Percentiles rank a stretch among this genome's conserved stretches.
Conservation (phyloP, 305 asterid genomes). For the Fraxinus angustifolia region DNA sequence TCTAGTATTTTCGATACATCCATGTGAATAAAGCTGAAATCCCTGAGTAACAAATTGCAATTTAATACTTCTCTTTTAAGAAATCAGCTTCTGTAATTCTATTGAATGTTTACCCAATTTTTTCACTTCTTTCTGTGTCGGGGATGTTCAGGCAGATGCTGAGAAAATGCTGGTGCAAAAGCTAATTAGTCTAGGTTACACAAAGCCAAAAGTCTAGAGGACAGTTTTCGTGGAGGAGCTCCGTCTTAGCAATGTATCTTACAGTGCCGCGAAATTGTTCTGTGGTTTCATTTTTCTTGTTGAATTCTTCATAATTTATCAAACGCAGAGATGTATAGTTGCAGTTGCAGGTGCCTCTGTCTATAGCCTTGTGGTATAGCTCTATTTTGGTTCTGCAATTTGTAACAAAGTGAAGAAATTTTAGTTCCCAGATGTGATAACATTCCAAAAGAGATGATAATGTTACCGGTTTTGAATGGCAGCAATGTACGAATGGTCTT, state of each 20-base stretch:
- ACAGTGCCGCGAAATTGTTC: background rate
- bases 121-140: background rate
- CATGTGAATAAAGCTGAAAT: background rate
- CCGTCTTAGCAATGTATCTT: background rate
- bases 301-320: background rate
- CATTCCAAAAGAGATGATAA: background rate
- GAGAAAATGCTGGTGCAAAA: conserved; percentile 71
- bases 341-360: background rate
- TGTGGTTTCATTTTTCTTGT: background rate
- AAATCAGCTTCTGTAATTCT: background rate
- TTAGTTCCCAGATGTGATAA: background rate
- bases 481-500: background rate
- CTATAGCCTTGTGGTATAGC: background rate
- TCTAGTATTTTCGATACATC: background rate
- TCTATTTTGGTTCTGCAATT: background rate
- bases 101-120: background rate
- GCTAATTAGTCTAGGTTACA: conserved; percentile 62
- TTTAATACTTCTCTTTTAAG: background rate
- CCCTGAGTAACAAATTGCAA: background rate
- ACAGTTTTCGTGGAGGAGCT: conserved; percentile 4
- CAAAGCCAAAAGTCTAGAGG: conserved; percentile 37
- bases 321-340: background rate
- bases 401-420: background rate
- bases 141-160: conserved; percentile 62
- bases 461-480: background rate